Percentiles rank a stretch among this genome's conserved stretches.
phyloP scores from a whole-genome alignment of 2,329 filamentous ascomycete species.

The Trichoderma guizhouense region DNA sequence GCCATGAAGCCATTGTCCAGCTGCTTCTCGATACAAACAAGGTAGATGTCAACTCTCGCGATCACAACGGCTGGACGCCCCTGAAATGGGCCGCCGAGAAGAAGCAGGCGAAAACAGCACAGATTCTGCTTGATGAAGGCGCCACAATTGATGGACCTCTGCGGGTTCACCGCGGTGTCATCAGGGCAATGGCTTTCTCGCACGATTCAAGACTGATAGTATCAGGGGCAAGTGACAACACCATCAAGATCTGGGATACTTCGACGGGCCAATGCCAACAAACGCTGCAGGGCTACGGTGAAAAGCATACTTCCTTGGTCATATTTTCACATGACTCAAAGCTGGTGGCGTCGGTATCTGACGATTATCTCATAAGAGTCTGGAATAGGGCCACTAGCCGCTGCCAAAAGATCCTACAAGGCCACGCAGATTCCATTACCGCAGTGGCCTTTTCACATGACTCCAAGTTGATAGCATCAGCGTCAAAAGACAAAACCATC shows the following conservation, averaged over 20 bases:
- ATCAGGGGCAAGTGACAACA: neutral
- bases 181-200: neutral
- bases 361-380: too few relatives aligned
- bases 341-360: too few relatives aligned
- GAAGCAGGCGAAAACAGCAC: accelerated
- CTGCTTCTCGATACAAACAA: neutral
- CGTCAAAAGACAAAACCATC: accelerated
- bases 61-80: neutral
- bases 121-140: neutral
- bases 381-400: too few relatives aligned
- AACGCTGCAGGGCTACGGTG: neutral
- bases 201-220: neutral
- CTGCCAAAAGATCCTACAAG: too few relatives aligned
- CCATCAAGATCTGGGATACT: neutral
- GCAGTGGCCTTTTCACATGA: neutral
- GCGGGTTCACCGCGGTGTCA: too few relatives aligned
- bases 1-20: neutral
- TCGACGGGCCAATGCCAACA: neutral
- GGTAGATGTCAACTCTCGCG: neutral
- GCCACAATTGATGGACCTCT: neutral
- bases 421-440: too few relatives aligned
- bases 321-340: too few relatives aligned
- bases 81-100: neutral
- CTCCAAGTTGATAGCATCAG: neutral
- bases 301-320: too few relatives aligned